A percentile compares a stretch with the other conserved stretches of the same genome.
Evolutionary conservation across 805 yeast genomes (phyloP).

Genomic region (Kuraishia ogatae): DNA sequence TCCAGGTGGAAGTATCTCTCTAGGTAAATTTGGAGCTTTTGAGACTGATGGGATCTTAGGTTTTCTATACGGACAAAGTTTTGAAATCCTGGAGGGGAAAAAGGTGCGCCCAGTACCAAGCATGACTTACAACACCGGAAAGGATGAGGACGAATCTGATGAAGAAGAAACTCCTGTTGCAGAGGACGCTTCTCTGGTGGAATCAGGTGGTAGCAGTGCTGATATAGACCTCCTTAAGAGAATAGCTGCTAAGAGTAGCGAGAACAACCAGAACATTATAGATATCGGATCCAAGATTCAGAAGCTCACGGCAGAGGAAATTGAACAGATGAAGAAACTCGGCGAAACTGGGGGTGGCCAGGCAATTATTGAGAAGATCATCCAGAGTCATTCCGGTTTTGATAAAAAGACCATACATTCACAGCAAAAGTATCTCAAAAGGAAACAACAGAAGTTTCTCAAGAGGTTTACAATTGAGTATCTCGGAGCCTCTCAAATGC

Average conservation of each 20-base stretch:
- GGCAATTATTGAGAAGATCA: conserved; percentile 72
- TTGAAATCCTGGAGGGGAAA: conserved; percentile 63
- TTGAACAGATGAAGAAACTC: conserved; percentile 69
- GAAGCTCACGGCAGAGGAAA: conserved; percentile 66
- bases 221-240: conserved; percentile 19
- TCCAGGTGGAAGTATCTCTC: conserved; percentile 49
- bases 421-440: conserved; percentile 83
- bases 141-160: conserved; percentile 18
- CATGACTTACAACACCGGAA: conserved; percentile 17
- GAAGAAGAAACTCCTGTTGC: conserved; percentile 26
- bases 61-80: conserved; percentile 78
- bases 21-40: conserved; percentile 92
- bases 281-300: conserved; percentile 69
- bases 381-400: conserved; percentile 77
- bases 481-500: conserved; percentile 58
- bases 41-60: conserved; percentile 69
- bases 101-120: conserved; percentile 40
- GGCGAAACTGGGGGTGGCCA: conserved; percentile 63
- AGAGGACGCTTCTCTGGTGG: conserved; percentile 22
- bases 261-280: conserved; percentile 55
- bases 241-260: conserved; percentile 36
- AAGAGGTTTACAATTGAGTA: conserved; percentile 79
- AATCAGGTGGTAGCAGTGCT: conserved; percentile 13
- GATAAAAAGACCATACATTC: conserved; percentile 83
- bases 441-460: conserved; percentile 88